Evolutionary conservation across 129 eudicot genomes (phyloP).

Genomic region (Calendula officinalis): DNA sequence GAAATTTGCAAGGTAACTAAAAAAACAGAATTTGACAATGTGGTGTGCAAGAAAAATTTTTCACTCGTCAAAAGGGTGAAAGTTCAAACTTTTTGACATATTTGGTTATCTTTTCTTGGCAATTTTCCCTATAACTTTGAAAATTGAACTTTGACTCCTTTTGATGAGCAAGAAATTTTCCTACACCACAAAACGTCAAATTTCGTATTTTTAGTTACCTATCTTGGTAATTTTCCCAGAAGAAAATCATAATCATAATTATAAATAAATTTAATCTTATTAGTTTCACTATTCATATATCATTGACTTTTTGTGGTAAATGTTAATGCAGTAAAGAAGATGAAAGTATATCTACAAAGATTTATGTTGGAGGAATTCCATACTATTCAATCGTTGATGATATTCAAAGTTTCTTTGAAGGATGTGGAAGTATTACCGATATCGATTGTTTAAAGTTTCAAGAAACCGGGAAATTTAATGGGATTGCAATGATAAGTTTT

Average conservation of each 20-base stretch:
- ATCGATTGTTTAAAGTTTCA: conserved; percentile 85
- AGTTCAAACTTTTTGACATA: too few species aligned
- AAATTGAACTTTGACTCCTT: too few species aligned
- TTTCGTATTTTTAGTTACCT: too few species aligned
- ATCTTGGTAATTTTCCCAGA: too few species aligned
- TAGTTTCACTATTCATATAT: not conserved
- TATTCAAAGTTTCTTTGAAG: conserved; percentile 84
- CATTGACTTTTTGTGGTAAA: not conserved
- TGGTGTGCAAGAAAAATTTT: too few species aligned
- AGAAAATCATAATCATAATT: not conserved
- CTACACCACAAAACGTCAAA: too few species aligned
- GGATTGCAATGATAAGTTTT: conserved; percentile 91
- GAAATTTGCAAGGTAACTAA: too few species aligned
- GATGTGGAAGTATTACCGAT: conserved; percentile 85
- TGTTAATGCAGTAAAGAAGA: conserved; percentile 50
- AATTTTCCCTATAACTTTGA: too few species aligned
- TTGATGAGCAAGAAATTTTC: too few species aligned
- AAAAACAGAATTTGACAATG: too few species aligned
- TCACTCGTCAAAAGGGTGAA: too few species aligned
- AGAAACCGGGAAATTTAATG: conserved; percentile 92
- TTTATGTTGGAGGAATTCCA: conserved; percentile 98
- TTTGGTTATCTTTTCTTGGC: too few species aligned
- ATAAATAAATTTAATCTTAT: not conserved
- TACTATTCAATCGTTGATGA: conserved; percentile 94
- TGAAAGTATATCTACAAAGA: conserved; percentile 45